phyloP scores from a whole-genome alignment of 2,329 filamentous ascomycete genomes.

The Trichoderma simmonsii region DNA sequence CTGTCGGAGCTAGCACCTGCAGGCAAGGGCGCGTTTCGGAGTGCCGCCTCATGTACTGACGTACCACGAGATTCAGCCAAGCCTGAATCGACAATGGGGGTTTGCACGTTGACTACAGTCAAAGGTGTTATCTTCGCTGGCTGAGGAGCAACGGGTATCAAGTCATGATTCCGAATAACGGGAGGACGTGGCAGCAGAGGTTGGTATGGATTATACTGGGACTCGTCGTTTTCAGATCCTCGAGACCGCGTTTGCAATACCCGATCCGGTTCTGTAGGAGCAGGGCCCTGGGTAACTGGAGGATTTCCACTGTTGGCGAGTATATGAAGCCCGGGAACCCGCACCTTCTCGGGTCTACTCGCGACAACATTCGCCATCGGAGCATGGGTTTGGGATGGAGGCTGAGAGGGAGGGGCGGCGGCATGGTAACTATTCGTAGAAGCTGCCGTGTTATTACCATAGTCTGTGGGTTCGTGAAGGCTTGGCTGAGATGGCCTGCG shows the following conservation, averaged over 20 bases:
- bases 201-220: constrained; percentile 23
- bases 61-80: constrained; percentile 22
- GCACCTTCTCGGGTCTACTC: constrained; percentile 20
- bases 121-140: constrained; percentile 66
- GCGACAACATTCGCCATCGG: constrained; percentile 11
- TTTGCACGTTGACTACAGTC: constrained; percentile 44
- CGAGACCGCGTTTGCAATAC: constrained; percentile 41
- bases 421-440: background rate
- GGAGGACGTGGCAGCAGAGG: constrained; percentile 44
- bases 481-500: constrained; percentile 20
- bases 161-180: constrained; percentile 69
- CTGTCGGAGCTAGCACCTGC: constrained; percentile 57
- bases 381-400: background rate
- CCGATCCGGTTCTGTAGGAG: constrained; percentile 40
- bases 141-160: constrained; percentile 70
- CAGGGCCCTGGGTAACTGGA: constrained; percentile 27
- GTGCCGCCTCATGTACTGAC: constrained; percentile 52
- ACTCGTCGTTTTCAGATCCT: constrained; percentile 22
- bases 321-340: constrained; percentile 34
- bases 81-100: background rate
- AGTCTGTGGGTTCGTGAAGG: background rate
- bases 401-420: background rate
- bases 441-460: background rate
- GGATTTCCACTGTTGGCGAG: constrained; percentile 23
- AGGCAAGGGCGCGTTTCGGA: constrained; percentile 48